Evolutionary conservation across 1,284 basidiomycete genomes (phyloP), one percentile per base, ranked within the genome.

Genomic region (Mrakiaceae sp.): DNA sequence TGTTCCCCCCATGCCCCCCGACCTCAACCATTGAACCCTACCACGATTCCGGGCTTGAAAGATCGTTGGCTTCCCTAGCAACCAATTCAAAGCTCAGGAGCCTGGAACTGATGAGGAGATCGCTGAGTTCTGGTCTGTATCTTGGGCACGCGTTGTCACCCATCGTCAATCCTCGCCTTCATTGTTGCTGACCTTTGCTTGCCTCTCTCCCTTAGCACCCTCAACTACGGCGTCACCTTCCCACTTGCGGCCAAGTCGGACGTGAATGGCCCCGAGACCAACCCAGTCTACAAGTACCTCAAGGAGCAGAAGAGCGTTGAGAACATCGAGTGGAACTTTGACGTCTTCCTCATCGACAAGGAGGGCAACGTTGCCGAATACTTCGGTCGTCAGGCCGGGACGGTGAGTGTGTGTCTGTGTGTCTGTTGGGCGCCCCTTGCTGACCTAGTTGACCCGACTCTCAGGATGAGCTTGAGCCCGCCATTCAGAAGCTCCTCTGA

Each of bases 1-100:
- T 27, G 27, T 27, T 27, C 27, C 27, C 27, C 27, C 27, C 27
- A 27, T 27, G 27, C 27, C 27, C 27, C 27, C 27, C 27, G 27
- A 27, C 2, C 27, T 27, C 27, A 27, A 1, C 27, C 1, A 27
- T 27, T 27, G 27, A 1, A 27, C 27, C 27, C 27, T 27, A 27
- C 27, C 27, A 27, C 27, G 27, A 27, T 27, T 2, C 27, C 27
- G 1, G 27, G 27, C 27, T 27, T 27, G 27, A 27, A 27, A 85
- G 67, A 83, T 94, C 70, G 80, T 95, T 65, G 92, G 91, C 1
- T 95, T 95, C 80, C 92, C 92, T 43, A 92, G 86, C 79, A 94
- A 95, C 75, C 91, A 93, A 79, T 89, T 89, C 67, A 67, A 53
- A 39, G 52, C 44, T 3, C 63, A 57, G 58, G 58, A 60, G 50